A percentile compares a stretch with the other conserved stretches of the same genome.
Evolutionary conservation across 352 stramenopile species (phyloP).

Genomic region (Globisporangium cylindrosporum): DNA sequence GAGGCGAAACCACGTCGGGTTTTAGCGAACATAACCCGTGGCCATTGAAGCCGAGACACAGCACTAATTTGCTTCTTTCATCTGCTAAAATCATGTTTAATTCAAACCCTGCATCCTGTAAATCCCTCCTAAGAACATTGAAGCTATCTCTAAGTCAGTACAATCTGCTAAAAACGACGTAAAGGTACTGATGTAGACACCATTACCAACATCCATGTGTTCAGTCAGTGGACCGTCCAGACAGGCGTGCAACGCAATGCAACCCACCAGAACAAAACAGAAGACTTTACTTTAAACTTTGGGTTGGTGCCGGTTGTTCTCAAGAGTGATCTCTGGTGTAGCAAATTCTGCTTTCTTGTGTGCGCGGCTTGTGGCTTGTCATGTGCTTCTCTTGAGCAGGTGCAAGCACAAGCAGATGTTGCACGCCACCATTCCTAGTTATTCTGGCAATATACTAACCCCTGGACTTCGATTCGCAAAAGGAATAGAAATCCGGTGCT

Average conservation of each 20-base stretch:
- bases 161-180: background rate
- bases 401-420: background rate
- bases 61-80: too few relatives aligned
- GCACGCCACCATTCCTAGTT: background rate
- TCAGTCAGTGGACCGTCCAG: background rate
- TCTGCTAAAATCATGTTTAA: background rate
- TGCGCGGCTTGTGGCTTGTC: background rate
- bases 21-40: background rate
- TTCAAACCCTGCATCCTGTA: background rate
- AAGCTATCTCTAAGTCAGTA: background rate
- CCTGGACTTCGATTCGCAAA: too few relatives aligned
- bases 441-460: background rate
- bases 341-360: background rate
- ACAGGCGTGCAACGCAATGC: background rate
- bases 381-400: background rate
- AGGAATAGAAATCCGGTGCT: too few relatives aligned
- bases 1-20: background rate
- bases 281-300: too few relatives aligned
- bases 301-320: too few relatives aligned
- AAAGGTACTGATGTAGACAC: background rate
- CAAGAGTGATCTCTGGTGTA: too few relatives aligned
- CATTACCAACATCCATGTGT: background rate
- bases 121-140: background rate
- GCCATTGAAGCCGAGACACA: background rate
- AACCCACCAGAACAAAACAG: background rate